These are phyloP conservation scores for Trichoderma sp. DNA, from an alignment of 2,329 filamentous ascomycete genomes.

Conservation along the genomic window DNA sequence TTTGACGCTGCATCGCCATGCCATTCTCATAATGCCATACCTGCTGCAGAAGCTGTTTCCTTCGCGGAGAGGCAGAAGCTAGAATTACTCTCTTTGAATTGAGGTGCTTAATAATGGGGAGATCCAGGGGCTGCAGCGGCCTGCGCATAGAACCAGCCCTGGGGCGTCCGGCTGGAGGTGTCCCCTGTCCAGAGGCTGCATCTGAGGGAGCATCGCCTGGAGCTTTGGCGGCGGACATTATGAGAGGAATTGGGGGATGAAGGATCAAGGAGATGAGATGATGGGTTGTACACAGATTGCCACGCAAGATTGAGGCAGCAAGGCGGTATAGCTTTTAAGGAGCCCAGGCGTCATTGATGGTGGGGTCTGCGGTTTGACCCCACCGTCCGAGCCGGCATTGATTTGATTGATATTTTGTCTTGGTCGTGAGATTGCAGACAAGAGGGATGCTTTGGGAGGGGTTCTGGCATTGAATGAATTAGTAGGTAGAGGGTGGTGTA, in stretches of 20 bases:
- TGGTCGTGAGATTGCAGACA: background rate
- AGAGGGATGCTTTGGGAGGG: background rate
- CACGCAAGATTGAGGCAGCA: background rate
- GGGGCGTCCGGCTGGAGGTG: constrained; percentile 26
- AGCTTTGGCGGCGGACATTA: constrained; percentile 31
- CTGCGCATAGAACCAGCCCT: constrained; percentile 38
- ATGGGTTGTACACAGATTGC: background rate
- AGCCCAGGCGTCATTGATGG: constrained; percentile 13
- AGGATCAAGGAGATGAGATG: background rate
- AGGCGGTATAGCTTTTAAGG: constrained; percentile 17
- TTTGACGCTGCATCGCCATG: background rate
- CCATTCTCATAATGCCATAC: constrained; percentile 37
- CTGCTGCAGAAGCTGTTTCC: constrained; percentile 75
- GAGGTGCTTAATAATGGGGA: constrained; percentile 76
- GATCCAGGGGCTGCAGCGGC: constrained; percentile 65
- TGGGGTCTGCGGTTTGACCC: constrained; percentile 12
- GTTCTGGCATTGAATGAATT: background rate
- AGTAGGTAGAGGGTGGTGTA: background rate
- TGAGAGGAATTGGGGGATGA: background rate
- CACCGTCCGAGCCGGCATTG: background rate
- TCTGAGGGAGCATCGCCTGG: constrained; percentile 44
- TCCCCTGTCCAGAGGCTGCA: constrained; percentile 42
- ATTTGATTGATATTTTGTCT: background rate
- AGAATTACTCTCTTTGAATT: constrained; percentile 80
- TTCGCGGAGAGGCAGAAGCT: constrained; percentile 82